These are phyloP conservation scores for Diutina sp. DNA, from an alignment of 1,139 yeast genomes.

Conservation along the genomic window DNA sequence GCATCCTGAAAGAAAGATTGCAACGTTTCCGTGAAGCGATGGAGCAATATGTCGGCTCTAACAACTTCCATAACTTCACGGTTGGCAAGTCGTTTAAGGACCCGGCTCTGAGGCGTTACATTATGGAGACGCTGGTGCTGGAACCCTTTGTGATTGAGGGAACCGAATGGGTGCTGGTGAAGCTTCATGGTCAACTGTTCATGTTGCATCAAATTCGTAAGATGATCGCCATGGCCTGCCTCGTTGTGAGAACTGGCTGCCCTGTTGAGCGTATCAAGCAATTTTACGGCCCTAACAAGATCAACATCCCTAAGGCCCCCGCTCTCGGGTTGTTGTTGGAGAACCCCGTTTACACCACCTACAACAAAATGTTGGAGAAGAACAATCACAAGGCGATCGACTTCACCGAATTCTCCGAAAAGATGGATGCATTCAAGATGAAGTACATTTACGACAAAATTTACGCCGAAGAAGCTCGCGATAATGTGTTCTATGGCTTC, in stretches of 20 bases:
- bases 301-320: slow-evolving; percentile 96
- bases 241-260: slow-evolving; percentile 76
- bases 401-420: slow-evolving; percentile 50
- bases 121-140: slow-evolving; percentile 69
- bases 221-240: slow-evolving; percentile 93
- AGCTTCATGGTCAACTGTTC: slow-evolving; percentile 95
- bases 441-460: slow-evolving; percentile 85
- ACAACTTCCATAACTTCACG: slow-evolving; percentile 93
- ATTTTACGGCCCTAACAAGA: slow-evolving; percentile 60
- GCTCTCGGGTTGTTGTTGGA: slow-evolving; percentile 86
- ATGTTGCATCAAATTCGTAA: slow-evolving; percentile 97
- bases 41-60: slow-evolving; percentile 70
- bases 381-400: slow-evolving; percentile 73
- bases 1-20: slow-evolving; percentile 52
- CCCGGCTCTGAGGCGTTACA: slow-evolving; percentile 70
- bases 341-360: slow-evolving; percentile 83
- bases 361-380: slow-evolving; percentile 56
- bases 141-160: slow-evolving; percentile 88
- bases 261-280: slow-evolving; percentile 67
- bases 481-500: slow-evolving; percentile 79
- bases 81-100: slow-evolving; percentile 80
- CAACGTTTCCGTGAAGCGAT: slow-evolving; percentile 54
- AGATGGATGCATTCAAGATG: slow-evolving; percentile 80
- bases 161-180: slow-evolving; percentile 93
- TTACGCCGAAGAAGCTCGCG: slow-evolving; percentile 77